A percentile compares a stretch with the other conserved stretches of the same genome.
phyloP scores from a whole-genome alignment of 805 yeast species.

The Ogataea methanolica region DNA sequence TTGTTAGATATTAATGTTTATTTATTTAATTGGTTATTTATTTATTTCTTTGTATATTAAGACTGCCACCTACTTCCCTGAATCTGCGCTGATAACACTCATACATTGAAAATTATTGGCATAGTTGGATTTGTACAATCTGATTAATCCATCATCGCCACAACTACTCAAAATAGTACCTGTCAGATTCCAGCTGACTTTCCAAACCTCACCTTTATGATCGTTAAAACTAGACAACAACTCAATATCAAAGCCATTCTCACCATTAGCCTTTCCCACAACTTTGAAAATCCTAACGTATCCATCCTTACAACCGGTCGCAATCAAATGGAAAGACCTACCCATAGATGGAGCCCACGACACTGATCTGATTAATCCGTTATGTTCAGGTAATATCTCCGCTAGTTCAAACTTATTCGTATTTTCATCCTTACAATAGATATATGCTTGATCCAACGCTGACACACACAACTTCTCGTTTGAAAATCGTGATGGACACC shows the following conservation, averaged over 20 bases:
- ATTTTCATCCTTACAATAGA: conserved; percentile 49
- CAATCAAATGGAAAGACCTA: conserved; percentile 76
- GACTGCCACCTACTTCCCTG: background rate
- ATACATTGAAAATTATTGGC: conserved; percentile 85
- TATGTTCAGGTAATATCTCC: conserved; percentile 74
- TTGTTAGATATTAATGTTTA: background rate
- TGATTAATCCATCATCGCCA: conserved; percentile 90
- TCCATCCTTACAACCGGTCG: conserved; percentile 97
- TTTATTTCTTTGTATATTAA: background rate
- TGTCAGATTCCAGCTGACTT: conserved; percentile 90
- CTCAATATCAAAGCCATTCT: conserved; percentile 18
- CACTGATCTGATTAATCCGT: conserved; percentile 80
- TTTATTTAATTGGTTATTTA: background rate
- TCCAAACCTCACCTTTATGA: conserved; percentile 69
- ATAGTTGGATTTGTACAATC: conserved; percentile 89
- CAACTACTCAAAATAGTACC: conserved; percentile 91
- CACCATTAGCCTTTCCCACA: conserved; percentile 34
- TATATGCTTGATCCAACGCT: conserved; percentile 81
- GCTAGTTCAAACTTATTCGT: conserved; percentile 50
- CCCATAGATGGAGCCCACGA: conserved; percentile 99
- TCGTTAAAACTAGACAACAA: conserved; percentile 28
- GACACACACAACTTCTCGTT: conserved; percentile 78
- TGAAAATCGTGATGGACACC: conserved; percentile 87
- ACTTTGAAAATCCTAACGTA: conserved; percentile 80
- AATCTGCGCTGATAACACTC: conserved; percentile 71